Evolutionary conservation across 495 filamentous ascomycete species (phyloP).

Genomic region (Choiromyces venosus): DNA sequence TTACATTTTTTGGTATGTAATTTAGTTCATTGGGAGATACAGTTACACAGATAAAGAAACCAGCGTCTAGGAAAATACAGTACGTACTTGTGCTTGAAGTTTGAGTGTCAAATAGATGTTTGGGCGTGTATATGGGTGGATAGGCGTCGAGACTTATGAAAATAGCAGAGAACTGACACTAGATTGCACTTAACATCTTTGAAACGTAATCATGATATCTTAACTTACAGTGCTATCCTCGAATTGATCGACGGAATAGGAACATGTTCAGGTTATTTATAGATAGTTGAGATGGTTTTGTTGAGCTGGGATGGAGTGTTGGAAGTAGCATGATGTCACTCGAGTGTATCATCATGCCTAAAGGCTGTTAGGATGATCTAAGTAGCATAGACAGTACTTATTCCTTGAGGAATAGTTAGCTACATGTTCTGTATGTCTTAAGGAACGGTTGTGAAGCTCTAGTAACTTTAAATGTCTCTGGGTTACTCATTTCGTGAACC

Average conservation of each 20-base stretch:
- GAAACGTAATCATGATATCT: background rate
- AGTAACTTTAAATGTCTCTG: background rate
- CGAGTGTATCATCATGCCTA: background rate
- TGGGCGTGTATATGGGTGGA: background rate
- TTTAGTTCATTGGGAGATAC: too few relatives aligned
- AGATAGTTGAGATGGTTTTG: background rate
- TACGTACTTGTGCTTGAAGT: background rate
- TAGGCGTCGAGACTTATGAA: too few relatives aligned
- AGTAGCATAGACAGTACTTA: background rate
- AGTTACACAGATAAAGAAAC: background rate
- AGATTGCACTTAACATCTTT: too few relatives aligned
- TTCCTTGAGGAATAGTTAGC: background rate
- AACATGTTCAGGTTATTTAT: background rate
- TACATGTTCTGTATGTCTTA: background rate
- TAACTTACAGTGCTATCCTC: background rate
- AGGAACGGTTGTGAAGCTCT: background rate
- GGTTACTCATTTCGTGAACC: background rate
- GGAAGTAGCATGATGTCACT: background rate
- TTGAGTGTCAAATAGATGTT: background rate
- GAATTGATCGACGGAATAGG: background rate
- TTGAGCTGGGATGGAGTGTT: background rate
- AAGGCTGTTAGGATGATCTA: background rate
- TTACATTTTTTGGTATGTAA: too few relatives aligned
- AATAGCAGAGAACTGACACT: too few relatives aligned
- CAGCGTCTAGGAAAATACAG: background rate